These are phyloP conservation scores for Syzygium syzygioides DNA, from an alignment of 441 rosid species.

Conservation along the genomic window DNA sequence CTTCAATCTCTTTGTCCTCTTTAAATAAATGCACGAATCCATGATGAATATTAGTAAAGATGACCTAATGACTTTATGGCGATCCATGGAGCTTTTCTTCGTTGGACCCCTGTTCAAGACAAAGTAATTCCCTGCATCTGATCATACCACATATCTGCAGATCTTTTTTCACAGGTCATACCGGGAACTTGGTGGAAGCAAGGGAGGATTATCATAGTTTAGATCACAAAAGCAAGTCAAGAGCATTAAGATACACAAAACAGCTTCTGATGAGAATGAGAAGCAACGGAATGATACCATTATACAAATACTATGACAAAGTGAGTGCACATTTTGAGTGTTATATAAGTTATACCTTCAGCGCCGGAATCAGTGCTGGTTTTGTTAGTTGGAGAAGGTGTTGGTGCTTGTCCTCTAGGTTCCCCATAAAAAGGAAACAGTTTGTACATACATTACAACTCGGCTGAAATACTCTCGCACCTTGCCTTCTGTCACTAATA, in stretches of 20 bases:
- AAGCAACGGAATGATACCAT: neutral
- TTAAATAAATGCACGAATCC: no score
- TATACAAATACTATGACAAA: neutral
- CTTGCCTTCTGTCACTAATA: neutral
- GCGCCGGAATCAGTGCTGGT: neutral
- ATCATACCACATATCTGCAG: neutral
- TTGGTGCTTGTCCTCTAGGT: neutral
- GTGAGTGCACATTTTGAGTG: no score
- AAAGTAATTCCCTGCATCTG: neutral
- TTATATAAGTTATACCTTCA: neutral
- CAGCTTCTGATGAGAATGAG: neutral
- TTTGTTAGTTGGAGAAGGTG: neutral
- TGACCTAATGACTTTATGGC: neutral
- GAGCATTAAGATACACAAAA: neutral
- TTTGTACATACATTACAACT: neutral
- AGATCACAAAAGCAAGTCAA: neutral
- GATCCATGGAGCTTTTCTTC: neutral
- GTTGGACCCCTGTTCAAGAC: neutral
- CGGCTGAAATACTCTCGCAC: neutral
- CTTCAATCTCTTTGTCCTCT: neutral
- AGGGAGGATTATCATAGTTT: neutral
- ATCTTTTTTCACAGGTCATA: neutral
- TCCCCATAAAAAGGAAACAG: neutral
- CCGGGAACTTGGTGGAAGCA: neutral
- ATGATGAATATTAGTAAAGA: no score